Evolutionary conservation across 495 filamentous ascomycete genomes (phyloP).

Genomic region (Penicillium simplicissimum): DNA sequence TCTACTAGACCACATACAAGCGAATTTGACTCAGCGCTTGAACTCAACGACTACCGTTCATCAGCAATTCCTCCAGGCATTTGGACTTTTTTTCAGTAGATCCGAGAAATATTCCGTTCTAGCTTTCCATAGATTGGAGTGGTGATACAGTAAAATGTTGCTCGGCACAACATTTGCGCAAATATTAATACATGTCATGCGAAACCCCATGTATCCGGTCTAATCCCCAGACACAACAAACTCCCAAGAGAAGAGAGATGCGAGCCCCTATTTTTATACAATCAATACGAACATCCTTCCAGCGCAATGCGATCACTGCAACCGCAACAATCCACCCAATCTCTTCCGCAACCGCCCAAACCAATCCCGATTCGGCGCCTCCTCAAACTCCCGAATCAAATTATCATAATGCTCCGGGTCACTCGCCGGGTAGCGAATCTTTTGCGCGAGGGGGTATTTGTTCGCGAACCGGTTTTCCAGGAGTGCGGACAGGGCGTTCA

Average conservation of each 20-base stretch:
- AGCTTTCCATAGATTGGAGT: constrained; percentile 5
- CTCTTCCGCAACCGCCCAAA: constrained; percentile 55
- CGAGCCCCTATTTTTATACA: constrained; percentile 16
- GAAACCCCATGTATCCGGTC: constrained; percentile 12
- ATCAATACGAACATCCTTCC: background rate
- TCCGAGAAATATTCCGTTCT: background rate
- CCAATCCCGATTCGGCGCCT: constrained; percentile 64
- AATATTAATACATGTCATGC: constrained; percentile 31
- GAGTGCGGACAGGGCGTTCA: constrained; percentile 73
- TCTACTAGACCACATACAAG: constrained; percentile 3
- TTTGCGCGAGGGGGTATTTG: constrained; percentile 64
- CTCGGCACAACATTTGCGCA: constrained; percentile 1
- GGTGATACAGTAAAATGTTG: constrained; percentile 23
- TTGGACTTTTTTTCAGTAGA: background rate
- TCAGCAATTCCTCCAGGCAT: background rate
- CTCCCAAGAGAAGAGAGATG: constrained; percentile 6
- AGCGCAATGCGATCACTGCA: constrained; percentile 40
- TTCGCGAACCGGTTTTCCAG: constrained; percentile 71
- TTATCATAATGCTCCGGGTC: constrained; percentile 77
- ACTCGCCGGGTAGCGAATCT: constrained; percentile 66
- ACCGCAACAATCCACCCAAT: constrained; percentile 64
- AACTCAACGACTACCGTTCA: background rate
- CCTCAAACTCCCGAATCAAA: constrained; percentile 69
- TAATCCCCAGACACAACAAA: background rate
- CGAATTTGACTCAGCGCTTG: constrained; percentile 6